Percentiles rank a stretch among this genome's conserved stretches.
Conservation (phyloP, 352 stramenopile genomes). For the Globisporangium paroecandrum region DNA sequence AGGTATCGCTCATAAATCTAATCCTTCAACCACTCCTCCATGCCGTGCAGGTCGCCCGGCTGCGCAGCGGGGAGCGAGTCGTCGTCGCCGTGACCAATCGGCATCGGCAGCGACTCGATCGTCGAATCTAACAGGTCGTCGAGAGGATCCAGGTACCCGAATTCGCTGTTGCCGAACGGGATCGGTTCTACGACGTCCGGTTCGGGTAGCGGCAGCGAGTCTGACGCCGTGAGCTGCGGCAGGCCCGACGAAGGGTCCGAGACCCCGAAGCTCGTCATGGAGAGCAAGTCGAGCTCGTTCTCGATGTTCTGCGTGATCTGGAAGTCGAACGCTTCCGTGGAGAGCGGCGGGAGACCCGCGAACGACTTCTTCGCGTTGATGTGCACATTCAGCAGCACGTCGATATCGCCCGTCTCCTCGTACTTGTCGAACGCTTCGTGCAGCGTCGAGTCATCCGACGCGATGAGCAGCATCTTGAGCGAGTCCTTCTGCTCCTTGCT, state of each 20-base stretch:
- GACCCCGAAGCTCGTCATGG: constrained; percentile 56
- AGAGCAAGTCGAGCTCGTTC: constrained; percentile 74
- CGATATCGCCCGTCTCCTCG: constrained; percentile 75
- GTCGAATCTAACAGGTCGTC: constrained; percentile 51
- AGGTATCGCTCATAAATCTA: constrained; percentile 16
- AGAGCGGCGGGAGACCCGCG: constrained; percentile 51
- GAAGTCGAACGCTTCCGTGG: constrained; percentile 65
- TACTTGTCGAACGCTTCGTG: constrained; percentile 76
- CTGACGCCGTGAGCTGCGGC: constrained; percentile 11
- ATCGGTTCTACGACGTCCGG: constrained; percentile 31
- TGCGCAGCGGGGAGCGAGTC: constrained; percentile 43
- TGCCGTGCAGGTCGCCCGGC: constrained; percentile 67
- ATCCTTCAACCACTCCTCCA: constrained; percentile 81
- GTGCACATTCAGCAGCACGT: constrained; percentile 67
- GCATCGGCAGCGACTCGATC: constrained; percentile 55
- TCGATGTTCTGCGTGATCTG: constrained; percentile 78
- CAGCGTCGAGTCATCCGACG: constrained; percentile 66
- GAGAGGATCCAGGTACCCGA: constrained; percentile 43
- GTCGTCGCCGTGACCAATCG: constrained; percentile 56
- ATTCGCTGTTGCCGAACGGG: constrained; percentile 32
- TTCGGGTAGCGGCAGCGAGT: constrained; percentile 7
- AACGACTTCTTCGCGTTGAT: constrained; percentile 65
- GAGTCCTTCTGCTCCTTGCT: constrained; percentile 79
- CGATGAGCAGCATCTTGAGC: constrained; percentile 77
- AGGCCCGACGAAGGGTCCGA: constrained; percentile 17